Evolutionary conservation across 495 filamentous ascomycete species (phyloP).

Genomic region (Emericellopsis terricola): DNA sequence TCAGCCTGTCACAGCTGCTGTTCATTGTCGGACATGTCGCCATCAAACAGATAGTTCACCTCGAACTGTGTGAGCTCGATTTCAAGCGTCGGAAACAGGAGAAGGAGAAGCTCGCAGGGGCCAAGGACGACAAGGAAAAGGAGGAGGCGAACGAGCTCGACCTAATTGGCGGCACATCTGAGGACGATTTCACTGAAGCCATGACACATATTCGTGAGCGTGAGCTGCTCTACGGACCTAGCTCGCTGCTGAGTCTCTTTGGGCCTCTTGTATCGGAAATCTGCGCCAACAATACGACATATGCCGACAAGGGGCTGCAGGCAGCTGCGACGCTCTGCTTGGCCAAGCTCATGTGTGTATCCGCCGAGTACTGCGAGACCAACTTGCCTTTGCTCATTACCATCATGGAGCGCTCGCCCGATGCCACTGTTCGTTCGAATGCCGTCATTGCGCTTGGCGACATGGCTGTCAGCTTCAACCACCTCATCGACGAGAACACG

Average conservation of each 20-base stretch:
- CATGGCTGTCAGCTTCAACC: constrained; percentile 99
- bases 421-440: constrained; percentile 83
- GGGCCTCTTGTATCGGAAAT: constrained; percentile 84
- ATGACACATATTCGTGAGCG: constrained; percentile 89
- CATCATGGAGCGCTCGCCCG: constrained; percentile 83
- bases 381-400: constrained; percentile 92
- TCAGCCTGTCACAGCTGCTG: constrained; percentile 73
- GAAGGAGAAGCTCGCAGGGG: constrained; percentile 56
- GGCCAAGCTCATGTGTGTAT: constrained; percentile 96
- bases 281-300: constrained; percentile 81
- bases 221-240: constrained; percentile 75
- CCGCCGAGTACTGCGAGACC: constrained; percentile 82
- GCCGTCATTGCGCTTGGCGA: constrained; percentile 93
- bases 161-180: constrained; percentile 88
- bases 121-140: constrained; percentile 33
- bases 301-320: constrained; percentile 73
- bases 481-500: constrained; percentile 97
- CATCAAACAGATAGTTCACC: constrained; percentile 98
- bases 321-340: constrained; percentile 90
- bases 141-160: constrained; percentile 75
- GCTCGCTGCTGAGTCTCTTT: constrained; percentile 74
- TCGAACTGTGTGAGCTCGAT: constrained; percentile 92
- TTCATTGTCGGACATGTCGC: constrained; percentile 95
- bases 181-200: constrained; percentile 96
- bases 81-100: constrained; percentile 94